Evolutionary conservation across 2,329 filamentous ascomycete species (phyloP).

Genomic region (Blastomyces emzantsi): DNA sequence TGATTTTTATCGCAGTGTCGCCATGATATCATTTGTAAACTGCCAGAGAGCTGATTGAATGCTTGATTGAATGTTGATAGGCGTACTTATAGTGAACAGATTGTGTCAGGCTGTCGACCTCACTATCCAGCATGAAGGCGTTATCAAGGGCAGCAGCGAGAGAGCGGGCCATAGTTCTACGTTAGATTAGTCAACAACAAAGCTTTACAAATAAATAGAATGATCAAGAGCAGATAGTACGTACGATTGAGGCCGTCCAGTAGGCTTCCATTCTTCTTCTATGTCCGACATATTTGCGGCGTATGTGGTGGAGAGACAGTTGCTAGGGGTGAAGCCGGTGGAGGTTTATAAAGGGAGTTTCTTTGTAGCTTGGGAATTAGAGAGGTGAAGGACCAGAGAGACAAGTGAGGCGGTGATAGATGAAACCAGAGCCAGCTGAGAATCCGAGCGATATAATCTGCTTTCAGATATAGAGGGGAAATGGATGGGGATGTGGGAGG

Average conservation of each 20-base stretch:
- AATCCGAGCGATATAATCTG: constrained; percentile 13
- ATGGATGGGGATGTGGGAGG: neutral
- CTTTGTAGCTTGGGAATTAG: neutral
- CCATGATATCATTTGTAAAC: constrained; percentile 2
- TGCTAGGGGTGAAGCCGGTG: constrained; percentile 8
- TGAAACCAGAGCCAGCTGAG: constrained; percentile 27
- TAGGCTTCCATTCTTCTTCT: constrained; percentile 73
- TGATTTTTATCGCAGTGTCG: neutral
- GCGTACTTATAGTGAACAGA: constrained; percentile 74
- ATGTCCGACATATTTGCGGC: constrained; percentile 47
- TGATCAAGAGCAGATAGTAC: constrained; percentile 15
- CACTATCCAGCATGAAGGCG: constrained; percentile 79
- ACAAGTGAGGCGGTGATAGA: constrained; percentile 4
- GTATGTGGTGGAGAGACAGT: constrained; percentile 5
- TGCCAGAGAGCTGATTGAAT: constrained; percentile 1
- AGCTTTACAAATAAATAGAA: constrained; percentile 8
- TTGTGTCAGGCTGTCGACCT: constrained; percentile 62
- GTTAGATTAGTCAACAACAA: constrained; percentile 22
- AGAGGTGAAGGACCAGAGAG: constrained; percentile 3
- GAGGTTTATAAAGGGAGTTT: constrained; percentile 7
- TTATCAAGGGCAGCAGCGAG: constrained; percentile 82
- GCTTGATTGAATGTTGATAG: constrained; percentile 5
- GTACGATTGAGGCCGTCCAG: constrained; percentile 71
- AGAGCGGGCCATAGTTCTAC: constrained; percentile 74
- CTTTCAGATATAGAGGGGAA: neutral